Evolutionary conservation across 768 basidiomycete species (phyloP).

Genomic region (Chiua virens): DNA sequence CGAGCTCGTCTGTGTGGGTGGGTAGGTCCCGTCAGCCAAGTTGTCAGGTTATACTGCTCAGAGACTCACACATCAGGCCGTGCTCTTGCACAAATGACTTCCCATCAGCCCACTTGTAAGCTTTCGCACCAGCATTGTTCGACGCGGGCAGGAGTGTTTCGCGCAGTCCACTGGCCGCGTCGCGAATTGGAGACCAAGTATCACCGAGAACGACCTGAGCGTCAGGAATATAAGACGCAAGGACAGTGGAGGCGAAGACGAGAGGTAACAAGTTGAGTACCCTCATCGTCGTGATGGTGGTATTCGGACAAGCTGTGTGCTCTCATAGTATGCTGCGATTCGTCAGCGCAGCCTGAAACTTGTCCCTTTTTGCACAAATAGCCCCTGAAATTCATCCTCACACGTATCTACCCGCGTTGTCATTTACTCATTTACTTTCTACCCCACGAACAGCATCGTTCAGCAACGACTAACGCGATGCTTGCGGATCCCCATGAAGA

Average conservation of each 20-base stretch:
- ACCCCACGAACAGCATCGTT: constrained; percentile 36
- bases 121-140: constrained; percentile 42
- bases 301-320: background rate
- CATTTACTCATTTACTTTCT: background rate
- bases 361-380: background rate
- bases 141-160: constrained; percentile 44
- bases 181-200: constrained; percentile 16
- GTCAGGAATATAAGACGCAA: constrained; percentile 42
- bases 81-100: constrained; percentile 69
- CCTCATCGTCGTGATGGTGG: constrained; percentile 38
- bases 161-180: constrained; percentile 36
- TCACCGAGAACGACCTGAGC: constrained; percentile 45
- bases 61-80: constrained; percentile 63
- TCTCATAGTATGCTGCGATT: too few species aligned
- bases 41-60: background rate
- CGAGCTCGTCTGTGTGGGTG: constrained; percentile 59
- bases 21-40: constrained; percentile 2
- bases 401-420: background rate
- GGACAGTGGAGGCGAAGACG: constrained; percentile 34
- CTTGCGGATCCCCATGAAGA: constrained; percentile 66
- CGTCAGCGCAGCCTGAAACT: background rate
- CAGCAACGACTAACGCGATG: constrained; percentile 46
- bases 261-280: constrained; percentile 34
- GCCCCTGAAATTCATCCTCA: background rate
- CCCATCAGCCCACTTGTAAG: constrained; percentile 68